Evolutionary conservation across 2,329 filamentous ascomycete genomes (phyloP).

Genomic region (Macroventuria anomochaeta): DNA sequence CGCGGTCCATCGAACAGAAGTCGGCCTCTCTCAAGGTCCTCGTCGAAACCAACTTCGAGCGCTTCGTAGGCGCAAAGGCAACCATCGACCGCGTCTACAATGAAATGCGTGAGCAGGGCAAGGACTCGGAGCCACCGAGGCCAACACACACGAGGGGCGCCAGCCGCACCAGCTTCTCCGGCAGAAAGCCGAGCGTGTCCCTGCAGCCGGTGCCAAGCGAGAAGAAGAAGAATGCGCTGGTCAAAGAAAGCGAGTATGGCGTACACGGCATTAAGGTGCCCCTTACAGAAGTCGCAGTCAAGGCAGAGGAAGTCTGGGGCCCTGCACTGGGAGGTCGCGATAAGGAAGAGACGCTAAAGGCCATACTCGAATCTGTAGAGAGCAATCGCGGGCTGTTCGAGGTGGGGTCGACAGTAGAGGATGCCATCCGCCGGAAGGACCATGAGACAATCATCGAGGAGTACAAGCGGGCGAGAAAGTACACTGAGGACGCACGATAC

Average conservation of each 20-base stretch:
- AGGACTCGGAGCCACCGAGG: slow-evolving; percentile 47
- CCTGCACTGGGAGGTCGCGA: slow-evolving; percentile 90
- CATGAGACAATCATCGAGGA: slow-evolving; percentile 87
- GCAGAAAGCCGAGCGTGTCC: slow-evolving; percentile 55
- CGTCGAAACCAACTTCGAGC: slow-evolving; percentile 97
- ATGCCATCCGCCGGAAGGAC: slow-evolving; percentile 88
- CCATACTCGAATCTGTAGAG: slow-evolving; percentile 76
- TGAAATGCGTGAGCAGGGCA: slow-evolving; percentile 84
- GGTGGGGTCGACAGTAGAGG: slow-evolving; percentile 75
- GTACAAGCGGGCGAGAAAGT: slow-evolving; percentile 81
- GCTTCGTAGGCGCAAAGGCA: slow-evolving; percentile 95
- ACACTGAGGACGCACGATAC: slow-evolving; percentile 77
- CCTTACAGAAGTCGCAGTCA: slow-evolving; percentile 86
- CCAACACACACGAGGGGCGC: slow-evolving; percentile 69
- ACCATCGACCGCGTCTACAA: slow-evolving; percentile 99
- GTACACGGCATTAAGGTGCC: slow-evolving; percentile 75
- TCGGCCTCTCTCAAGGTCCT: slow-evolving; percentile 94
- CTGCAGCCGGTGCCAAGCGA: slow-evolving; percentile 52
- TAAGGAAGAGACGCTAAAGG: slow-evolving; percentile 85
- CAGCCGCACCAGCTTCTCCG: slow-evolving; percentile 65
- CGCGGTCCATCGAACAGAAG: slow-evolving; percentile 94
- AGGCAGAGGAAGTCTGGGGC: slow-evolving; percentile 97
- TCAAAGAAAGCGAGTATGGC: slow-evolving; percentile 75
- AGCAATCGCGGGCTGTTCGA: slow-evolving; percentile 83
- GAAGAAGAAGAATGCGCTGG: slow-evolving; percentile 84